Base-by-base conservation (phyloP, 140 eudicot genomes). In the Senecio squalidus region DNA sequence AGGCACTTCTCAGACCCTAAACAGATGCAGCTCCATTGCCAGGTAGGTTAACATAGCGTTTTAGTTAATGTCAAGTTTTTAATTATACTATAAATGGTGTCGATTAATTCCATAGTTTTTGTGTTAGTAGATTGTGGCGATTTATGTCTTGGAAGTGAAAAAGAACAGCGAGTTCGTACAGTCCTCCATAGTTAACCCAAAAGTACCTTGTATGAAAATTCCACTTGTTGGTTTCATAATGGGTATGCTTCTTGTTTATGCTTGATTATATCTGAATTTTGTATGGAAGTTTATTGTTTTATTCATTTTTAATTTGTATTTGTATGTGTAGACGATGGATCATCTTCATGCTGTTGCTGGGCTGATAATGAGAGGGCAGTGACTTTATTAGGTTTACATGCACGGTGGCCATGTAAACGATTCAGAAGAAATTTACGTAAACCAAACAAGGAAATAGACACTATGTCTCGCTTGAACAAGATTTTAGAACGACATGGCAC, bases 261-360 rank as follows among this genome's bases (percentile, higher is more conserved):
- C 33, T 26, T 18, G 29, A 27, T 11, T 5, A 18, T 20, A 39
- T 10, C 9, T 27, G 43, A 65, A 23, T 24, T 51, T 11, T 33
- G 27, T 15, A 31, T 27, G 7, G 29, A 67, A 17, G 29, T 67
- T 25, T 21, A 62, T 6, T 15, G 14, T 3, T 49, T 11, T 15
- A 14, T 20, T 26, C 26, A 11, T 29, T 23, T 15, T 43, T 9
- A 1, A 48, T 46, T 20, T 13, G 17, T 39, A 31, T 64, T 49
- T 36, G 33, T 26, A 27, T 41, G 60, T 34, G 34, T 68, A 92
- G 98, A 92, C 57, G 95, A 84, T 69, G 98, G 96, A 20, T 81
- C 96, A 57, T 81, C 95, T 60, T 66, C 65, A 2, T 86, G 88
- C 64, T 92, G 96, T 76, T 87, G 96, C 82, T 92, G 98, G 98